Conservation (phyloP, 2,329 filamentous ascomycete genomes). For the Aspergillus fischeri region DNA sequence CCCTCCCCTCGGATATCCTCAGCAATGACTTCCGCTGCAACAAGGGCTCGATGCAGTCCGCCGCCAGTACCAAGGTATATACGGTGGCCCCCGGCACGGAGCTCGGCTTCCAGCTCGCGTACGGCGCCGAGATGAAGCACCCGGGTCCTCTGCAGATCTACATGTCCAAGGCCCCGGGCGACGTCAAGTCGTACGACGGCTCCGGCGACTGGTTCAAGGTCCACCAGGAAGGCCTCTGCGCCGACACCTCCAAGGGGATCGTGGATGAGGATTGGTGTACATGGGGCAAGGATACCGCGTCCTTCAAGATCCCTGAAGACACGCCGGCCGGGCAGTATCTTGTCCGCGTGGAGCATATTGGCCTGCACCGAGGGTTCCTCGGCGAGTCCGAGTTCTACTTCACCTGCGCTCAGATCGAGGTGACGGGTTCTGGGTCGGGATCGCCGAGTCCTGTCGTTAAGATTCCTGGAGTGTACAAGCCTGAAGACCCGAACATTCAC, state of each 20-base stretch:
- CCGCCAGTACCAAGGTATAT: slow-evolving; percentile 12
- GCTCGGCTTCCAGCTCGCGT: slow-evolving; percentile 15
- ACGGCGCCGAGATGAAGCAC: slow-evolving; percentile 17
- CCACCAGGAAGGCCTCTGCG: slow-evolving; percentile 8
- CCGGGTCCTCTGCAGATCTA: slow-evolving; percentile 22
- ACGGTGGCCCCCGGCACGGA: slow-evolving; percentile 11
- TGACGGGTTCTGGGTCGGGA: no score
- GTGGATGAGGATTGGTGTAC: slow-evolving; percentile 7
- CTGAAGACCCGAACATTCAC: no score
- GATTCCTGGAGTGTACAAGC: no score
- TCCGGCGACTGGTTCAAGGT: slow-evolving; percentile 23
- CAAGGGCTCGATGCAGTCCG: slow-evolving; percentile 9
- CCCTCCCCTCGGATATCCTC: slow-evolving; percentile 2
- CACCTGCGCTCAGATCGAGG: no score
- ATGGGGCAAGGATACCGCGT: slow-evolving; percentile 8
- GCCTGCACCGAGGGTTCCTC: no score
- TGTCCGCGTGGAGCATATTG: no score
- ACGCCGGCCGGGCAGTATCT: slow-evolving; percentile 22
- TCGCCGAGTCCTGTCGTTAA: no score
- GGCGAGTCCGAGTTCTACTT: no score
- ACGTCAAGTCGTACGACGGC: slow-evolving; percentile 14
- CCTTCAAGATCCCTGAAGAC: slow-evolving; percentile 41
- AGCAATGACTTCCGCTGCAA: slow-evolving; percentile 20
- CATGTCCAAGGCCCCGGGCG: slow-evolving; percentile 21
- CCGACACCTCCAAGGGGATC: slow-evolving; percentile 1